phyloP scores from a whole-genome alignment of 192 early-diverging fungal genomes.

The Coemansia sp. region DNA sequence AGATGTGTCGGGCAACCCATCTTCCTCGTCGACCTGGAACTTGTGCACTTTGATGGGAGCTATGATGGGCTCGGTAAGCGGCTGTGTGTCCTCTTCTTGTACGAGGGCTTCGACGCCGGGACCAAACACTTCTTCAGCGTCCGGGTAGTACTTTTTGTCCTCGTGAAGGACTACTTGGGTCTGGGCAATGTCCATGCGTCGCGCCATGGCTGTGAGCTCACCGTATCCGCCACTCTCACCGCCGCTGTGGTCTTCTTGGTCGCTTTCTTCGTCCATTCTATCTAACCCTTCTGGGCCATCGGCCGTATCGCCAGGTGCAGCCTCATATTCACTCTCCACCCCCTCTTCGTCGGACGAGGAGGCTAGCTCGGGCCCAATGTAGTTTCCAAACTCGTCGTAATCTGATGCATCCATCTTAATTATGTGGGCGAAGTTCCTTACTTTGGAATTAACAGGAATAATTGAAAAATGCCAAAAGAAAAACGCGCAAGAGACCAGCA shows the following conservation, averaged over 20 bases:
- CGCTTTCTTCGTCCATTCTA: not conserved
- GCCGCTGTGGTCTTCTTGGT: slow-evolving; percentile 17
- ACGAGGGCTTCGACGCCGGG: slow-evolving; percentile 91
- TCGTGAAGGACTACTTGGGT: slow-evolving; percentile 93
- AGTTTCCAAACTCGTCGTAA: slow-evolving; percentile 97
- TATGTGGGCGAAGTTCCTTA: not conserved
- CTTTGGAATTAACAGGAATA: not conserved
- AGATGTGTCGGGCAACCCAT: slow-evolving; percentile 72
- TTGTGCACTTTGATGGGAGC: slow-evolving; percentile 85
- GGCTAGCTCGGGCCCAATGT: slow-evolving; percentile 93
- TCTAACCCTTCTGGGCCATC: not conserved
- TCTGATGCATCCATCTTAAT: slow-evolving; percentile 68
- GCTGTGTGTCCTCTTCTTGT: slow-evolving; percentile 97
- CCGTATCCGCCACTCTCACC: slow-evolving; percentile 12
- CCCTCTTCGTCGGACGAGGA: slow-evolving; percentile 60
- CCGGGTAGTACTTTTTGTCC: slow-evolving; percentile 98
- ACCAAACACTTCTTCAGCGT: slow-evolving; percentile 96
- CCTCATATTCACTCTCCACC: slow-evolving; percentile 56
- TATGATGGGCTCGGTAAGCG: slow-evolving; percentile 90
- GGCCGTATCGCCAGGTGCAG: not conserved
- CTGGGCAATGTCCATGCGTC: slow-evolving; percentile 29
- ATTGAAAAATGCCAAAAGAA: not conserved
- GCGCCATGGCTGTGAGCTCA: slow-evolving; percentile 30
- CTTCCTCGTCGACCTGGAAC: slow-evolving; percentile 81
- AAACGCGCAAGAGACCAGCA: not conserved